phyloP scores from a whole-genome alignment of 2,329 filamentous ascomycete species.

The Lasiodiplodia sp. region DNA sequence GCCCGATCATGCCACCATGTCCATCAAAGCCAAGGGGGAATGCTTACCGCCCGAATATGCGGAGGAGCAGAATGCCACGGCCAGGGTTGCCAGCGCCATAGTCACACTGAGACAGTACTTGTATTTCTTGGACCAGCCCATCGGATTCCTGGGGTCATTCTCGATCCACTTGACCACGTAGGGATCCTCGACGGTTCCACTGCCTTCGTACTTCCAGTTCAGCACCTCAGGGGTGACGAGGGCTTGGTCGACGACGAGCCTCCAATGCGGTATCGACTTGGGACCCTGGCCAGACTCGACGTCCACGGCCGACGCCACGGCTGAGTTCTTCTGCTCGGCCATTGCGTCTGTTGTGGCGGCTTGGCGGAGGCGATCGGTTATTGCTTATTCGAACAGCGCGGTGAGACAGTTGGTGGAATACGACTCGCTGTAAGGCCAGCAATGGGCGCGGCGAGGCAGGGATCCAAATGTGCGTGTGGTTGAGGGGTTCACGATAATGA shows the following conservation, averaged over 20 bases:
- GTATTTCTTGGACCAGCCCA: conserved; percentile 47
- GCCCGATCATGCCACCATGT: background rate
- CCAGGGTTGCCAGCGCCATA: conserved; percentile 52
- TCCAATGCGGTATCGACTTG: conserved; percentile 42
- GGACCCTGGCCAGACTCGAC: conserved; percentile 28
- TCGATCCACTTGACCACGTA: conserved; percentile 57
- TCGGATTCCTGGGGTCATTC: conserved; percentile 55
- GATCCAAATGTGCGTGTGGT: conserved; percentile 6
- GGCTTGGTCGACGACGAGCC: conserved; percentile 47
- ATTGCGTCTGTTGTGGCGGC: conserved; percentile 8
- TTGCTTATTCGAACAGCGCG: conserved; percentile 15
- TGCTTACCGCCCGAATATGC: conserved; percentile 48
- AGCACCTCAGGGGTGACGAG: conserved; percentile 46
- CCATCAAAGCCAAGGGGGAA: no score
- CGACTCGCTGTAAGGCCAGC: conserved; percentile 4
- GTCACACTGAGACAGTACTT: conserved; percentile 52
- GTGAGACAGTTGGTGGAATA: background rate
- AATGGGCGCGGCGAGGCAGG: background rate
- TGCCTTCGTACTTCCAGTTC: conserved; percentile 51
- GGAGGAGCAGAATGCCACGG: conserved; percentile 53
- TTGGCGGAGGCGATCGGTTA: background rate
- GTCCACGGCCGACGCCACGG: conserved; percentile 12
- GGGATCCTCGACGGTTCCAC: conserved; percentile 53
- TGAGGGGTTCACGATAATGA: conserved; percentile 26
- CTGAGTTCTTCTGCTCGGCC: conserved; percentile 16